Conservation (phyloP, 768 basidiomycete genomes). For the Naematelia aurantialba region DNA sequence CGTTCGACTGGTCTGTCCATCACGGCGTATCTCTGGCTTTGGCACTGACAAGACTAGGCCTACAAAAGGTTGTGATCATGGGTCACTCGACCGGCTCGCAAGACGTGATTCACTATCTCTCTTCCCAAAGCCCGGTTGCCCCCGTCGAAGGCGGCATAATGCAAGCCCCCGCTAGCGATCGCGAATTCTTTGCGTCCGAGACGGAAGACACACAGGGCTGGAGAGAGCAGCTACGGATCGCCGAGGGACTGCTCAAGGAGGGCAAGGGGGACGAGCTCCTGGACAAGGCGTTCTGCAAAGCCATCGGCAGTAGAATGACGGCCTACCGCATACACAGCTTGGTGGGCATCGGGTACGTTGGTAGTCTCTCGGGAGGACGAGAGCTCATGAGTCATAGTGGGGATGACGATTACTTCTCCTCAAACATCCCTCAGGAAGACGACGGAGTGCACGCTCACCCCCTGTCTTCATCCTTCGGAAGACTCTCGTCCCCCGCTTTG, state of each 20-base stretch:
- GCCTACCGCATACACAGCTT: constrained; percentile 39
- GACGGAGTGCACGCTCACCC: constrained; percentile 29
- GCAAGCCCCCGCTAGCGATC: constrained; percentile 48
- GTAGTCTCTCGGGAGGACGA: neutral
- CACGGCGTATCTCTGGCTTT: neutral
- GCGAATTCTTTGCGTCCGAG: constrained; percentile 22
- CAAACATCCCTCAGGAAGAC: constrained; percentile 29
- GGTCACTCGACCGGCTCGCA: constrained; percentile 49
- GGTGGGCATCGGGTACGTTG: constrained; percentile 38
- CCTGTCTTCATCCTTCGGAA: constrained; percentile 42
- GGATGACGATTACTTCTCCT: constrained; percentile 49
- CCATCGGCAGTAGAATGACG: constrained; percentile 20
- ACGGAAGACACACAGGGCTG: constrained; percentile 6
- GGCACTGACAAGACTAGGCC: constrained; percentile 17
- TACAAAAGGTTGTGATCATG: constrained; percentile 36
- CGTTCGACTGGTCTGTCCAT: constrained; percentile 25
- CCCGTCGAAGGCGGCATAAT: constrained; percentile 45
- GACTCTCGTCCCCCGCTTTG: constrained; percentile 34
- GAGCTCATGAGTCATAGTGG: constrained; percentile 31
- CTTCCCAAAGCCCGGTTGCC: constrained; percentile 13
- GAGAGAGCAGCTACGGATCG: constrained; percentile 15
- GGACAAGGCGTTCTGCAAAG: constrained; percentile 24
- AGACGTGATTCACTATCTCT: constrained; percentile 46
- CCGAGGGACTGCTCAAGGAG: constrained; percentile 27
- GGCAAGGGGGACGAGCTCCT: constrained; percentile 33